Evolutionary conservation across 2,329 filamentous ascomycete genomes (phyloP), one percentile per base, ranked within the genome.

Genomic region (Scortechinia acanthostroma): DNA sequence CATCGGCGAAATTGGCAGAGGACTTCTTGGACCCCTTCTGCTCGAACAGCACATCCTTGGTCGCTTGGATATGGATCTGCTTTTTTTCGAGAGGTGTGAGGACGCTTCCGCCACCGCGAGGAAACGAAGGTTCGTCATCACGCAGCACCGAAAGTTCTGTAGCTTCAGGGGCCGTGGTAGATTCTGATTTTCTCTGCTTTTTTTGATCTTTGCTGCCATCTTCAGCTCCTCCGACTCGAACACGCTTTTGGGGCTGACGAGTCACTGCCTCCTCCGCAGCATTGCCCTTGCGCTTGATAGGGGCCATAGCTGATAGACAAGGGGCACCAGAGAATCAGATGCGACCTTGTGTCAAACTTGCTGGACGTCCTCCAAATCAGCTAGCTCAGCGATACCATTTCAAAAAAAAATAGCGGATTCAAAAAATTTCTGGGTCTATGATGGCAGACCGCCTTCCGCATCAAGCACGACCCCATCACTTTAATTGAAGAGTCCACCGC

Each of bases 51-150:
- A 91, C 93, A 70, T 98, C 93, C 55, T 86, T 83, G 58, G 87
- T 93, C 42, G 93, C 93, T 64, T 97, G 86, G 47, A 94, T 84
- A 56, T 93, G 86, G 50, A 98, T 97, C 65, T 97, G 89, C 68
- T 95, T 96, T 60, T 94, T 87, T 63, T 98, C 93, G 44, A 98
- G 71, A 17, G 93, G 91, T 2, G 93, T 96, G 59, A 98, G 70
- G 44, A 95, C 75, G 58, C 88, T 94, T 45, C 82, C 91, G 37
- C 93, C 94, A 46, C 93, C 93, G 73, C 93, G 81, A 53, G 93
- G 91, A 57, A 98, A 98, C 40, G 91, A 74, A 23, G 83, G 83
- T 59, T 96, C 93, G 52, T 97, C 93, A 52, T 93, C 85, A 61
- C 35, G 35, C 10, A 40, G 35, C 6, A 40, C 58, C 28, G 73